A percentile compares a stretch with the other conserved stretches of the same genome.
phyloP scores from a whole-genome alignment of 176 grass and related monocot genomes.

The Hordeum marinum region DNA sequence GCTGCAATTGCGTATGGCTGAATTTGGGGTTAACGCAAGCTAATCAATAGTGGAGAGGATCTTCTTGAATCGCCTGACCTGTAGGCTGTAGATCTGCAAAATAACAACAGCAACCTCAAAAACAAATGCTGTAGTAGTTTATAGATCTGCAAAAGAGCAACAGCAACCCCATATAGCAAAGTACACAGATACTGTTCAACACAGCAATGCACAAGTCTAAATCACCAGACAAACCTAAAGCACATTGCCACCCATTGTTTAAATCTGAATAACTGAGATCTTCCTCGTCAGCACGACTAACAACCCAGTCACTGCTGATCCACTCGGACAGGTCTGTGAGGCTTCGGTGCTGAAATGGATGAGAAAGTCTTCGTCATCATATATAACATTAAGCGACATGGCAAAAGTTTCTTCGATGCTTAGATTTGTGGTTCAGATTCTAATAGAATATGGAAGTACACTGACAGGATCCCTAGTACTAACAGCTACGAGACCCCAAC shows the following conservation, averaged over 20 bases:
- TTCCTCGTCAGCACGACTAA: background rate
- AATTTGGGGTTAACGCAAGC: background rate
- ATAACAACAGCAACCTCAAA: background rate
- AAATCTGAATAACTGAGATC: conserved; percentile 8
- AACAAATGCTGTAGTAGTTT: background rate
- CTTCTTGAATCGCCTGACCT: background rate
- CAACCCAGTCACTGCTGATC: conserved; percentile 19
- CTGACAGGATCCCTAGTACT: background rate
- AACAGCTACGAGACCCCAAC: background rate
- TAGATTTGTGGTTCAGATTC: background rate
- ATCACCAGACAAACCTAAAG: conserved; percentile 8
- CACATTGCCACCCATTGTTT: background rate
- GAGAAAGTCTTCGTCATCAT: background rate
- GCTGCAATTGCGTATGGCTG: background rate
- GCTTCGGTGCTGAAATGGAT: conserved; percentile 81
- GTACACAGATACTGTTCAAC: background rate
- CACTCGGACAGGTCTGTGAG: conserved; percentile 61
- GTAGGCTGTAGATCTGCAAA: background rate
- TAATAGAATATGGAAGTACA: background rate
- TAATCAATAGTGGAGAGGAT: background rate
- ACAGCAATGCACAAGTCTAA: background rate
- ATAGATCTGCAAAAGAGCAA: background rate
- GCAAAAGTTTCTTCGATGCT: background rate
- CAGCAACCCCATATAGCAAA: background rate
- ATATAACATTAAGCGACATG: background rate